A percentile compares a stretch with the other conserved stretches of the same genome.
Conservation (phyloP, 495 filamentous ascomycete genomes). For the Trichocladium uniseriatum region DNA sequence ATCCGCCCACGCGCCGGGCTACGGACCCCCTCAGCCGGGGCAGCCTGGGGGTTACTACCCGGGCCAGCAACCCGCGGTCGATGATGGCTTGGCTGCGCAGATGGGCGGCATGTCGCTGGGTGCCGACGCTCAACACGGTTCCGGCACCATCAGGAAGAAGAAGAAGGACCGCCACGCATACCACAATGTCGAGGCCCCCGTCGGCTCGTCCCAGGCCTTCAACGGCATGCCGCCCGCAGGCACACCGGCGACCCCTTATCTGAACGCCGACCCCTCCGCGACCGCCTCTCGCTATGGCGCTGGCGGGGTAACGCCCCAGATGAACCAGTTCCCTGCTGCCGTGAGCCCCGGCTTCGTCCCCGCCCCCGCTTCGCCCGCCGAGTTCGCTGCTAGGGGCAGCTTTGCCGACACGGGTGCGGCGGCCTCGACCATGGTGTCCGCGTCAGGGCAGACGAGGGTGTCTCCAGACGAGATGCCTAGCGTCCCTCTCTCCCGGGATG, state of each 20-base stretch:
- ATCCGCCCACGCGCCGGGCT: slow-evolving; percentile 28
- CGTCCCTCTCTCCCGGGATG: slow-evolving; percentile 75
- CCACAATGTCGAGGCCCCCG: slow-evolving; percentile 71
- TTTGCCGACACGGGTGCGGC: slow-evolving; percentile 20
- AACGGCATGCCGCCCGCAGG: slow-evolving; percentile 54
- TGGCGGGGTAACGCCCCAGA: slow-evolving; percentile 45
- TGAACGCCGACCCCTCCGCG: slow-evolving; percentile 52
- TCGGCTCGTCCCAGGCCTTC: slow-evolving; percentile 53
- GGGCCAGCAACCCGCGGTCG: slow-evolving; percentile 17
- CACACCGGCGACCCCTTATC: slow-evolving; percentile 53
- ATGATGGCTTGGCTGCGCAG: slow-evolving; percentile 63
- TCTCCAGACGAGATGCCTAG: slow-evolving; percentile 93
- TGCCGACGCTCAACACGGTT: slow-evolving; percentile 42
- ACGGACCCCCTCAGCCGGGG: slow-evolving; percentile 24
- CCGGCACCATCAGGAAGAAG: slow-evolving; percentile 53
- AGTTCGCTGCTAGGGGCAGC: slow-evolving; percentile 48
- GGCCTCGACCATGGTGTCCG: slow-evolving; percentile 28
- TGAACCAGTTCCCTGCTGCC: slow-evolving; percentile 52
- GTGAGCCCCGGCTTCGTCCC: slow-evolving; percentile 52
- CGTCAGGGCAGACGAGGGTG: slow-evolving; percentile 61
- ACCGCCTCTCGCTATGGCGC: slow-evolving; percentile 26
- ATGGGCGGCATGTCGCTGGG: slow-evolving; percentile 76
- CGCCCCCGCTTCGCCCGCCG: slow-evolving; percentile 41
- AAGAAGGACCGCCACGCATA: slow-evolving; percentile 95
- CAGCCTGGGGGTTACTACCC: slow-evolving; percentile 20